Evolutionary conservation across 1,139 yeast species (phyloP), one percentile per base, ranked within the genome.

Genomic region (Scheffersomyces illinoinensis): DNA sequence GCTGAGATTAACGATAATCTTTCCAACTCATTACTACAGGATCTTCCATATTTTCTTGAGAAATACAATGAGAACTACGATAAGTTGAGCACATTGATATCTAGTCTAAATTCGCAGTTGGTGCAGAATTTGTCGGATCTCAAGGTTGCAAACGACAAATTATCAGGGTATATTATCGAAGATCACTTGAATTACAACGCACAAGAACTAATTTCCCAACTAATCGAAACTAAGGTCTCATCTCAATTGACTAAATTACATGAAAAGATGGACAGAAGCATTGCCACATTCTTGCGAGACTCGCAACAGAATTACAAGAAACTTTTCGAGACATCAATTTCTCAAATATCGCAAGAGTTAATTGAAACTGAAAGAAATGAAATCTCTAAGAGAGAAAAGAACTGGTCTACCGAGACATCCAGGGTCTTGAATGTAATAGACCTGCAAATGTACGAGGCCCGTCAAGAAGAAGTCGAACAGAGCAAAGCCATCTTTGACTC

Each of bases 1-100:
- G 56, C 54, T n/a, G 58, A 60, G 17, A 46, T 58, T 39, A 61
- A 60, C 54, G 50, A 58, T 43, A 58, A 56, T 20, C 18, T 48
- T 14, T 7, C 26, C 48, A 58, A 60, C 50, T 60, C 66, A 2
- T 56, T 64, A 17, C 50, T 62, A 19, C 55, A 57, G 21, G 64
- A 63, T 4, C 50, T 64, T 14, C 59, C 63, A 4, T 56, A 54
- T 46, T 62, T 61, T 47, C 57, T 65, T n/a, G 57, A 54, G n/a
- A 56, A 58, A 8, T 62, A 61, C 51, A 62, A 58, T 47, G 54
- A 58, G 5, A 64, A 58, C 26, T 59, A 60, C 26, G 56, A 50
- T 14, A 53, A 58, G 12, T 53, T 64, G 53, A 58, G 56, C 20
- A 49, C 58, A 3, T 24, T 61, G n/a, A 58, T 63, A 14, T 52